Evolutionary conservation across 2,329 filamentous ascomycete genomes (phyloP).

Genomic region (Truncatella angustata): DNA sequence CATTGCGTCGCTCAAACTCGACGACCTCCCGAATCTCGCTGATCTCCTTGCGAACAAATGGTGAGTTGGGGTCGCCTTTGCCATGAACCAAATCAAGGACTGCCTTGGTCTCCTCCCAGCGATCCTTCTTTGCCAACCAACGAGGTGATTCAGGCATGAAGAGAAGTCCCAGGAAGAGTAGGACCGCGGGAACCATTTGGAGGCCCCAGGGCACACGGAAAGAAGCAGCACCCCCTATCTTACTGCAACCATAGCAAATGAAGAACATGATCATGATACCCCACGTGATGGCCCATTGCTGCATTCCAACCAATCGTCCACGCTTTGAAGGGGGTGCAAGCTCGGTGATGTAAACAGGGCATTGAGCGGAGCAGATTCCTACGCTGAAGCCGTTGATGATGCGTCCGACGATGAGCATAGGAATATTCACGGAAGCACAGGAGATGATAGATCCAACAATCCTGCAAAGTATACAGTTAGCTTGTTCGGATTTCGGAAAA

Average conservation of each 20-base stretch:
- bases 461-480: constrained; percentile 30
- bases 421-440: constrained; percentile 44
- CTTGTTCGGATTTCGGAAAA: constrained; percentile 9
- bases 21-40: constrained; percentile 71
- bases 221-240: constrained; percentile 39
- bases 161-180: constrained; percentile 39
- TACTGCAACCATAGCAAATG: constrained; percentile 45
- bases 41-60: constrained; percentile 67
- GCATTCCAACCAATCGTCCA: constrained; percentile 10
- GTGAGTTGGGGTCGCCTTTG: constrained; percentile 61
- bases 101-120: constrained; percentile 41
- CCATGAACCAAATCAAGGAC: constrained; percentile 59
- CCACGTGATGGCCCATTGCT: constrained; percentile 36
- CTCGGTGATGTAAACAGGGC: constrained; percentile 70
- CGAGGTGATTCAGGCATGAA: constrained; percentile 49
- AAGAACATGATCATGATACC: constrained; percentile 48
- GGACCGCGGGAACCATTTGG: constrained; percentile 42
- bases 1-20: constrained; percentile 69
- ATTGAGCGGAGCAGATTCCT: constrained; percentile 71
- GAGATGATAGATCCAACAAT: constrained; percentile 45
- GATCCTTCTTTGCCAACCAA: constrained; percentile 49
- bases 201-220: constrained; percentile 51
- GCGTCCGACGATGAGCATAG: constrained; percentile 65
- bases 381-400: constrained; percentile 70
- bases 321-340: constrained; percentile 46